Evolutionary conservation across 164 flowering plant species (phyloP), one percentile per base, ranked within the genome.

Genomic region (Taxillus chinensis): DNA sequence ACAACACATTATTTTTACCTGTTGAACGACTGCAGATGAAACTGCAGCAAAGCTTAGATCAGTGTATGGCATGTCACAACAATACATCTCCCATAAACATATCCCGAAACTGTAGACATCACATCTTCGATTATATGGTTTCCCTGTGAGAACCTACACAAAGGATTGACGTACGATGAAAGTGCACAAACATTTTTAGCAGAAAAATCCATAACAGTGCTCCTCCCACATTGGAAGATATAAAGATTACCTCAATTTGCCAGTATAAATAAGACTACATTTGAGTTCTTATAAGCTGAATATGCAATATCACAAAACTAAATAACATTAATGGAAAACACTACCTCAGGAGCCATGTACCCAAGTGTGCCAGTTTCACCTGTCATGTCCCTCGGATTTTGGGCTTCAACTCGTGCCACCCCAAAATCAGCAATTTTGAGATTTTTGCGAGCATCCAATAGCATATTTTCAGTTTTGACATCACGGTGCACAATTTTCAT

Each of bases 321-420:
- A 27, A 27, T 27, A 27, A 27, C 2, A 2, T 0, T 27, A 27
- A 27, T 27, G 27, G 27, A 27, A 27, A 27, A 27, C 27, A 27
- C 12, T 79, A 83, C 89, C 86, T 84, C 89, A 4, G 89, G 89
- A 15, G 89, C 89, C 89, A 84, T 84, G 70, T 84, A 84, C 13
- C 86, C 85, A 41, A 80, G 81, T 46, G 89, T 84, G 38, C 89
- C 89, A 57, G 89, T 84, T 80, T 80, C 86, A 64, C 86, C 89
- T 37, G 89, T 84, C 89, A 84, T 84, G 62, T 84, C 89, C 57
- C 67, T 62, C 12, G 86, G 89, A 72, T 84, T 84, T 59, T 74
- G 79, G 61, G 85, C 82, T 75, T 81, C 85, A 50, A 78, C 79
- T 57, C 84, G 80, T 11, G 84, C 84, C 63, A 80, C 84, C 17